These are phyloP conservation scores for Sporothrix brasiliensis DNA, from an alignment of 2,329 filamentous ascomycete genomes.

Conservation along the genomic window DNA sequence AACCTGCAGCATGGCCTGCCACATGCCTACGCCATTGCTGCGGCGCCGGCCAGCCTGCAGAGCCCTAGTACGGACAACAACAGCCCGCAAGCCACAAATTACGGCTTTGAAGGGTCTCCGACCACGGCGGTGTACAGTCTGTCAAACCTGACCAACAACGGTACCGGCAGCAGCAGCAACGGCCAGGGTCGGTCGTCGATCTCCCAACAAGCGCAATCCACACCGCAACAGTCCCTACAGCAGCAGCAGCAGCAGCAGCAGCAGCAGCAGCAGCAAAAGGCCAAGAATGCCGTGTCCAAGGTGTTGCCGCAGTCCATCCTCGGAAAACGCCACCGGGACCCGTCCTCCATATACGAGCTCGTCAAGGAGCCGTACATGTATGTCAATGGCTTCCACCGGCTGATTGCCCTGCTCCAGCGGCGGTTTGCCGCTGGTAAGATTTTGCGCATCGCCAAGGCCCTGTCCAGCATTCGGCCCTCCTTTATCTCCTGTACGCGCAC, in stretches of 20 bases:
- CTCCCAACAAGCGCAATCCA: constrained; percentile 26
- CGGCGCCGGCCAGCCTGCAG: constrained; percentile 63
- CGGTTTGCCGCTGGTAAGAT: constrained; percentile 78
- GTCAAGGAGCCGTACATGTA: constrained; percentile 93
- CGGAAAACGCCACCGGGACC: constrained; percentile 68
- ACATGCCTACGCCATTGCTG: constrained; percentile 66
- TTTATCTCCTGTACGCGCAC: constrained; percentile 91
- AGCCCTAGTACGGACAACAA: constrained; percentile 67
- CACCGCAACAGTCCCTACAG: constrained; percentile 24
- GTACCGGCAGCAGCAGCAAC: constrained; percentile 27
- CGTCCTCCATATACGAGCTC: constrained; percentile 82
- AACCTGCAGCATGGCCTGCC: constrained; percentile 65
- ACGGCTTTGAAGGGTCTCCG: constrained; percentile 60
- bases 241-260: constrained; percentile 33
- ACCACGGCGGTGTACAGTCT: constrained; percentile 45
- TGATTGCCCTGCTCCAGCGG: constrained; percentile 77
- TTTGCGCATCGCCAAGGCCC: constrained; percentile 79
- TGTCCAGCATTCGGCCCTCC: constrained; percentile 87
- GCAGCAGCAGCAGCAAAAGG: constrained; percentile 44
- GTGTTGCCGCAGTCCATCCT: constrained; percentile 54
- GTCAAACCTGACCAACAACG: constrained; percentile 25
- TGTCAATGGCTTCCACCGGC: constrained; percentile 83
- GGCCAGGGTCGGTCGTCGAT: constrained; percentile 30
- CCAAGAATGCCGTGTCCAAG: constrained; percentile 49
- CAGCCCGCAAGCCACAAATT: constrained; percentile 59